These are phyloP conservation scores for Flaveria brownii DNA, from an alignment of 129 eudicot species.

Conservation along the genomic window DNA sequence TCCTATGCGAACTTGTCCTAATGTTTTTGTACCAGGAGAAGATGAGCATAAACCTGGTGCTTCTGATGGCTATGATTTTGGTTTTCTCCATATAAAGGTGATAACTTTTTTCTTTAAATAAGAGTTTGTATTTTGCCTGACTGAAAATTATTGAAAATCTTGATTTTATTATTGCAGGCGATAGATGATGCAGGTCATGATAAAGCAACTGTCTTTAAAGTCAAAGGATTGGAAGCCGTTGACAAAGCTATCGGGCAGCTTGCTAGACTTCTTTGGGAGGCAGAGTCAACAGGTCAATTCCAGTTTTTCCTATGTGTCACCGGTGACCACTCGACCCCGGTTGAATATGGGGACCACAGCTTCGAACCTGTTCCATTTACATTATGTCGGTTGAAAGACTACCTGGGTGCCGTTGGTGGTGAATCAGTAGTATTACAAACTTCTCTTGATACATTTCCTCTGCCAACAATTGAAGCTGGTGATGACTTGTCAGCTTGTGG, in stretches of 20 bases:
- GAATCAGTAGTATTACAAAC: constrained; percentile 51
- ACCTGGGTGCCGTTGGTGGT: constrained; percentile 83
- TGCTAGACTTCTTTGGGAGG: constrained; percentile 82
- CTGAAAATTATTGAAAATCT: constrained; percentile 3
- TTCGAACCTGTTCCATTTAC: constrained; percentile 93
- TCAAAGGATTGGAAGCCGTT: constrained; percentile 88
- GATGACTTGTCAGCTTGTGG: constrained; percentile 44
- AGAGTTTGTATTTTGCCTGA: background rate
- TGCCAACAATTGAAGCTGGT: constrained; percentile 62
- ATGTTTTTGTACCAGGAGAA: constrained; percentile 92
- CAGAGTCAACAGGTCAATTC: constrained; percentile 63
- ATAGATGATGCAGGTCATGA: constrained; percentile 99
- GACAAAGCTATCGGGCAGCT: constrained; percentile 91
- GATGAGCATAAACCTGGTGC: constrained; percentile 86
- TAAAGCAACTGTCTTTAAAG: constrained; percentile 86
- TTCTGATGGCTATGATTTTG: constrained; percentile 87
- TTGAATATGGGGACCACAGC: constrained; percentile 97
- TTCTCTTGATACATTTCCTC: constrained; percentile 77
- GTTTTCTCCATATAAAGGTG: constrained; percentile 94
- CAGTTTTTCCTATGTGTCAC: constrained; percentile 80
- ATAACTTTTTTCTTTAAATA: background rate
- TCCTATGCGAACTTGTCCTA: constrained; percentile 65
- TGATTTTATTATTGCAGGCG: constrained; percentile 55
- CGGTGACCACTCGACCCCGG: constrained; percentile 97
- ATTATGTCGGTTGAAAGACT: constrained; percentile 71